Conservation (phyloP, 1,284 basidiomycete genomes). For the Fomitopsis pinicola region DNA sequence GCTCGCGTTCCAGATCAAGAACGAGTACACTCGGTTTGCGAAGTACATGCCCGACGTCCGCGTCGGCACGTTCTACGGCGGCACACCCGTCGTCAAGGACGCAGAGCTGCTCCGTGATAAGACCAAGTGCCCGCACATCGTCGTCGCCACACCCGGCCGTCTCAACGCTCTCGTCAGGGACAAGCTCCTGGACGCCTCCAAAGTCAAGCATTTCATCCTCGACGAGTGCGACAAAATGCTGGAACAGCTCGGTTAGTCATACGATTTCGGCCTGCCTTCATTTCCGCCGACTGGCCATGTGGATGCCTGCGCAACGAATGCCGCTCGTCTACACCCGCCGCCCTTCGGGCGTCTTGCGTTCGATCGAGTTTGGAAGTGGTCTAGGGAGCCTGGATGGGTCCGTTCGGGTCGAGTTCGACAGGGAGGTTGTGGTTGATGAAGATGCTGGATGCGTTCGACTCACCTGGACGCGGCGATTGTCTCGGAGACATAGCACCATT, state of each 20-base stretch:
- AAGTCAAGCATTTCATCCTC: slow-evolving; percentile 98
- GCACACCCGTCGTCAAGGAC: slow-evolving; percentile 93
- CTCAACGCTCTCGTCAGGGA: slow-evolving; percentile 91
- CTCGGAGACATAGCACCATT: slow-evolving; percentile 7
- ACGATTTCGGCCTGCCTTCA: slow-evolving; percentile 45
- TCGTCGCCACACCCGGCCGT: slow-evolving; percentile 97
- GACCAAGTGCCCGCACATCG: slow-evolving; percentile 96
- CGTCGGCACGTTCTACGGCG: slow-evolving; percentile 97
- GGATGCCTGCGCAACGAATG: slow-evolving; percentile 38
- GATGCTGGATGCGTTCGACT: slow-evolving; percentile 10
- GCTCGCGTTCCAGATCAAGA: slow-evolving; percentile 99
- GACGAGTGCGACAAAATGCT: slow-evolving; percentile 99
- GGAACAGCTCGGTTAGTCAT: slow-evolving; percentile 99
- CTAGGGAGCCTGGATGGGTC: slow-evolving; percentile 14
- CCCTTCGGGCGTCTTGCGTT: slow-evolving; percentile 43
- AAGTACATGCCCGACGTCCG: slow-evolving; percentile 99
- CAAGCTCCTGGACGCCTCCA: slow-evolving; percentile 88
- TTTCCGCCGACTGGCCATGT: slow-evolving; percentile 29
- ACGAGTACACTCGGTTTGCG: slow-evolving; percentile 98
- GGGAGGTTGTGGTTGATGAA: slow-evolving; percentile 12
- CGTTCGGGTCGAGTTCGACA: slow-evolving; percentile 15
- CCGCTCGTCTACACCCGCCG: slow-evolving; percentile 45
- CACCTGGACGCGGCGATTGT: slow-evolving; percentile 6
- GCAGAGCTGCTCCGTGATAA: slow-evolving; percentile 95
- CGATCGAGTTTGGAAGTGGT: slow-evolving; percentile 27